A percentile compares a stretch with the other conserved stretches of the same genome.
These are phyloP conservation scores for Paracamarosporium sp. DNA, from an alignment of 2,329 filamentous ascomycete genomes.

Conservation along the genomic window DNA sequence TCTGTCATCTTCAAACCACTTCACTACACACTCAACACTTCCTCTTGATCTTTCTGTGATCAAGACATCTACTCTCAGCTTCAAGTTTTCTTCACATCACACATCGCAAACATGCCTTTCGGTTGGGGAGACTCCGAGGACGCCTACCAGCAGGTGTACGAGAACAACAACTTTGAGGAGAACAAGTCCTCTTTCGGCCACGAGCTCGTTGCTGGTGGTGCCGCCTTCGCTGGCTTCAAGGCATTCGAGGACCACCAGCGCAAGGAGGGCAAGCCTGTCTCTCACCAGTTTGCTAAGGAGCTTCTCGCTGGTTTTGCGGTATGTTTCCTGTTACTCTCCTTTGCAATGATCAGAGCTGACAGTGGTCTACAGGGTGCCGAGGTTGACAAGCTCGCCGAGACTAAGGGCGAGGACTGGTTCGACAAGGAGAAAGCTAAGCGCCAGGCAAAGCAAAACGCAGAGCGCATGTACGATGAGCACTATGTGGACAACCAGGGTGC, in stretches of 20 bases:
- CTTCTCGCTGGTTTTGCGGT: conserved; percentile 71
- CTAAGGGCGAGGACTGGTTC: conserved; percentile 58
- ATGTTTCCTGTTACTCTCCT: background rate
- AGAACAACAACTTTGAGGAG: conserved; percentile 51
- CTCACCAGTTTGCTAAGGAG: conserved; percentile 80
- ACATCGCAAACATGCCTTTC: conserved; percentile 50
- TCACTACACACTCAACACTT: background rate
- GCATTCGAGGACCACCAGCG: conserved; percentile 78
- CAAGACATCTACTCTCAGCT: background rate
- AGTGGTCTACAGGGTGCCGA: background rate
- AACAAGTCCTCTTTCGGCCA: conserved; percentile 72
- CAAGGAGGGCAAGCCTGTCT: conserved; percentile 72
- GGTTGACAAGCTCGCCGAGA: conserved; percentile 71
- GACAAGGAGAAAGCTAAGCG: conserved; percentile 57
- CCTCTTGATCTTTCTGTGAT: background rate
- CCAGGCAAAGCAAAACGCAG: conserved; percentile 51
- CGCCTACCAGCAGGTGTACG: conserved; percentile 63
- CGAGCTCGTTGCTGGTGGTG: conserved; percentile 77
- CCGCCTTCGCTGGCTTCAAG: conserved; percentile 82
- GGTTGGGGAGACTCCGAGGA: conserved; percentile 59
- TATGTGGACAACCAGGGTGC: conserved; percentile 50
- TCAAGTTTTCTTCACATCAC: background rate
- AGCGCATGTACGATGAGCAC: conserved; percentile 58
- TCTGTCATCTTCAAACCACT: background rate
- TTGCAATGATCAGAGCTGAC: background rate